Evolutionary conservation across 2,329 filamentous ascomycete genomes (phyloP).

Genomic region (Rutstroemia sp.): DNA sequence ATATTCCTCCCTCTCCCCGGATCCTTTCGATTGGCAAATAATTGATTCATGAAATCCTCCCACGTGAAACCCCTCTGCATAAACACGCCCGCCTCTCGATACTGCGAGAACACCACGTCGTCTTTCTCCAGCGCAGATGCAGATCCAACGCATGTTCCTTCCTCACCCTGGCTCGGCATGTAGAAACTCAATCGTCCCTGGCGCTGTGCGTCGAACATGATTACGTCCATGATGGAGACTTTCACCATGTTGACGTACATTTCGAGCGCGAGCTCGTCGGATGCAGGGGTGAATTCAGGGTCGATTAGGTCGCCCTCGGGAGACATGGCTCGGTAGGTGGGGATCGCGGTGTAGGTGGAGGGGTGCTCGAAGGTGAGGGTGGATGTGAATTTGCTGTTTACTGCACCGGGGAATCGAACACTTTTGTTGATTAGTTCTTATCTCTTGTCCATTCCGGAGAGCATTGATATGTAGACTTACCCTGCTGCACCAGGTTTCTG

Average conservation of each 20-base stretch:
- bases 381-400: constrained; percentile 88
- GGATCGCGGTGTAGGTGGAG: constrained; percentile 64
- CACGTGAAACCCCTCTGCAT: constrained; percentile 81
- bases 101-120: constrained; percentile 91
- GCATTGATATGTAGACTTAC: constrained; percentile 9
- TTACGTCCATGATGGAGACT: constrained; percentile 81
- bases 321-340: constrained; percentile 87
- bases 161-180: constrained; percentile 60
- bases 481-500: constrained; percentile 25
- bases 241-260: constrained; percentile 53
- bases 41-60: constrained; percentile 87
- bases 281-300: constrained; percentile 52
- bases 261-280: constrained; percentile 21
- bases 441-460: background rate
- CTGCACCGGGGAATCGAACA: constrained; percentile 72
- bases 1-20: constrained; percentile 81
- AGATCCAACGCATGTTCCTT: constrained; percentile 86
- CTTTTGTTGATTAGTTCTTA: constrained; percentile 25
- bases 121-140: constrained; percentile 75
- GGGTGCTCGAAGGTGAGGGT: constrained; percentile 71
- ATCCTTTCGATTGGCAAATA: constrained; percentile 84
- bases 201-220: constrained; percentile 97
- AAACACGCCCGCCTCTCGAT: constrained; percentile 88
- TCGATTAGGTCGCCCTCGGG: constrained; percentile 82
- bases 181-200: constrained; percentile 66